Evolutionary conservation across 192 early-diverging fungal genomes (phyloP), one percentile per base, ranked within the genome.

Genomic region (Coemansia furcata): DNA sequence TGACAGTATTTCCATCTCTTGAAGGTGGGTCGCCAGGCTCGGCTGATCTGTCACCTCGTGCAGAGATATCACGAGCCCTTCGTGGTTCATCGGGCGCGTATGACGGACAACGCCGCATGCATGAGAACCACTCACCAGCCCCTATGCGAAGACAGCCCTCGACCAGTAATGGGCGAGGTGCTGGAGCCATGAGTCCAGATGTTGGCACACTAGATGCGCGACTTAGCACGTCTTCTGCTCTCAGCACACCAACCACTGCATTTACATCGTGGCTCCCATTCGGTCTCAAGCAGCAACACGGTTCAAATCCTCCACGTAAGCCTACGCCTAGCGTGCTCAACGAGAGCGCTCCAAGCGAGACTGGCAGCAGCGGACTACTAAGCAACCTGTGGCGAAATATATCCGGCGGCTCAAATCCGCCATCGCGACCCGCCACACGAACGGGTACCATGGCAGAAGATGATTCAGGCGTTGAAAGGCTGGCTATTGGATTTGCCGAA

Each of bases 401-500:
- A 36, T 72, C 79, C 1, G 77, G 77, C 14, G 67, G 64, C 12
- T 64, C 76, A 0, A 73, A 73, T 46, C 33, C 64, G 9, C 66
- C 68, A 11, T 68, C 77, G 35, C 72, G 50, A 6, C 37, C 68
- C 1, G 63, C 46, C 19, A 67, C 67, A 19, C 60, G 68, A 15
- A 21, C 68, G 6, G 72, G 65, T 5, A 62, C 68, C 19, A 42
- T 66, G 19, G 54, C 64, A 10, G 78, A 67, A 29, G 65, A 66
- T 50, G 61, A 66, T 4, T 21, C 44, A 40, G 68, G 61, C 38
- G 54, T 73, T 6, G 79, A 81, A 58, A 58, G 52, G 6, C 67
- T 81, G 55, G 79, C 79, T 10, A 81, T 81, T 43, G 79, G 79
- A 32, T 70, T 81, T 65, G 79, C 65, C 33, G 79, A 81, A 46